Percentiles rank a stretch among this genome's conserved stretches.
phyloP scores from a whole-genome alignment of 495 filamentous ascomycete genomes.

The Hypoxylon fuscum region DNA sequence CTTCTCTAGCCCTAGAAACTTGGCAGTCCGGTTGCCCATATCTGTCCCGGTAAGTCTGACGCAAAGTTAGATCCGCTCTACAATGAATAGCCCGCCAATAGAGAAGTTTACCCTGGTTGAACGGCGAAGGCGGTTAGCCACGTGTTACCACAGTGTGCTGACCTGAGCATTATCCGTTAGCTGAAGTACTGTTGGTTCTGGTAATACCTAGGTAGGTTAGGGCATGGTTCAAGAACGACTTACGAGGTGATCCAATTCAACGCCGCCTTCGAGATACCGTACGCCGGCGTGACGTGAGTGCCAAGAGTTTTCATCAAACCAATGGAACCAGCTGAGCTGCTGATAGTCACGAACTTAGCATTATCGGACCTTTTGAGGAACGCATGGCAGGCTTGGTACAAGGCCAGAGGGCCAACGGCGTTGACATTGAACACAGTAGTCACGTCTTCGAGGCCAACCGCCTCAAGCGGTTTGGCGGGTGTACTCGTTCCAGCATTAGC shows the following conservation, averaged over 20 bases:
- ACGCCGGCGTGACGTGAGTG: constrained; percentile 26
- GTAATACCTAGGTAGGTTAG: too few species aligned
- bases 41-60: constrained; percentile 23
- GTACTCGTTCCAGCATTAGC: constrained; percentile 43
- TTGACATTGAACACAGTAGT: constrained; percentile 21
- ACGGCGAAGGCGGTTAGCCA: constrained; percentile 29
- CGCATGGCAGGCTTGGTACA: constrained; percentile 28
- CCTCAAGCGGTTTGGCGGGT: constrained; percentile 28
- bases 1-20: constrained; percentile 29
- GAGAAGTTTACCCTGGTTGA: constrained; percentile 24
- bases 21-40: constrained; percentile 25
- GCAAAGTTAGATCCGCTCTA: neutral
- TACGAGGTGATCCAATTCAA: constrained; percentile 38
- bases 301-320: constrained; percentile 10
- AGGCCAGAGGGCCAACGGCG: constrained; percentile 27
- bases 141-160: constrained; percentile 29
- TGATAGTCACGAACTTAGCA: constrained; percentile 31
- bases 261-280: constrained; percentile 31
- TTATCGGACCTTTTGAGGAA: constrained; percentile 26
- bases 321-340: constrained; percentile 28
- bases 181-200: too few species aligned
- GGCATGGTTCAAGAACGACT: too few species aligned
- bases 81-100: neutral
- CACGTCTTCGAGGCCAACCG: constrained; percentile 15
- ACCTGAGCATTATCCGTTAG: constrained; percentile 10